Percentiles rank a stretch among this genome's conserved stretches.
Evolutionary conservation across 2,329 filamentous ascomycete species (phyloP).

Genomic region (Lecanicillium sp.): DNA sequence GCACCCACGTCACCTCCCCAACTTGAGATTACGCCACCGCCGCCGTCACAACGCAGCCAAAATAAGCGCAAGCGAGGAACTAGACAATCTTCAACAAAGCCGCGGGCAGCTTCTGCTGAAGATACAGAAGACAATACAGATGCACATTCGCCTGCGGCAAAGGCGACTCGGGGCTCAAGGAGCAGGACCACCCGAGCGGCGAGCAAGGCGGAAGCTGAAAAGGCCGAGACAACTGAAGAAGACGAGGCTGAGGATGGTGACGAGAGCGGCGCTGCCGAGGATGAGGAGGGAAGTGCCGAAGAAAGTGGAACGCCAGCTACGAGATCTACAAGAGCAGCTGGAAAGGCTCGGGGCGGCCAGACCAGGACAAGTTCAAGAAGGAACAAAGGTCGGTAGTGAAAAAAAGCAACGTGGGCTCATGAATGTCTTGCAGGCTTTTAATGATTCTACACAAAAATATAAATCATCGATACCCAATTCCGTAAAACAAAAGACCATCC

Average conservation of each 20-base stretch:
- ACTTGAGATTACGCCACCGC: conserved; percentile 25
- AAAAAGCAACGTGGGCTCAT: neutral
- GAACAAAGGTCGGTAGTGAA: conserved; percentile 3
- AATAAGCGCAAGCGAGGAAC: conserved; percentile 11
- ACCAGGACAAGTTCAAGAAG: conserved; percentile 17
- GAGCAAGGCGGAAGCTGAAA: conserved; percentile 12
- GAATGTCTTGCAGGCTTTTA: too few relatives aligned
- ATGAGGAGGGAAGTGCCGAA: conserved; percentile 25
- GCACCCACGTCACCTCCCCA: conserved; percentile 37
- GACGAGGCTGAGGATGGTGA: conserved; percentile 14
- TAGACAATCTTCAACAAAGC: conserved; percentile 26
- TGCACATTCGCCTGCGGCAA: conserved; percentile 23
- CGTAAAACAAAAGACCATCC: neutral
- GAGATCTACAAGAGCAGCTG: conserved; percentile 26
- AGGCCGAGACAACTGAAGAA: conserved; percentile 24
- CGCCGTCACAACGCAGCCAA: conserved; percentile 7
- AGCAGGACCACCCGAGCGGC: conserved; percentile 36
- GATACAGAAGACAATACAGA: conserved; percentile 40
- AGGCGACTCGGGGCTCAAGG: conserved; percentile 32
- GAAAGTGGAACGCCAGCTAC: conserved; percentile 30
- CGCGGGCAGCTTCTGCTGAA: conserved; percentile 35
- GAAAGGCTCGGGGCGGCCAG: conserved; percentile 24
- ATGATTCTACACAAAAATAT: too few relatives aligned
- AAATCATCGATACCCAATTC: conserved; percentile 1
- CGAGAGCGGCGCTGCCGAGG: conserved; percentile 16